Evolutionary conservation across 129 eudicot species (phyloP).

Genomic region (Ambrosia trifida): DNA sequence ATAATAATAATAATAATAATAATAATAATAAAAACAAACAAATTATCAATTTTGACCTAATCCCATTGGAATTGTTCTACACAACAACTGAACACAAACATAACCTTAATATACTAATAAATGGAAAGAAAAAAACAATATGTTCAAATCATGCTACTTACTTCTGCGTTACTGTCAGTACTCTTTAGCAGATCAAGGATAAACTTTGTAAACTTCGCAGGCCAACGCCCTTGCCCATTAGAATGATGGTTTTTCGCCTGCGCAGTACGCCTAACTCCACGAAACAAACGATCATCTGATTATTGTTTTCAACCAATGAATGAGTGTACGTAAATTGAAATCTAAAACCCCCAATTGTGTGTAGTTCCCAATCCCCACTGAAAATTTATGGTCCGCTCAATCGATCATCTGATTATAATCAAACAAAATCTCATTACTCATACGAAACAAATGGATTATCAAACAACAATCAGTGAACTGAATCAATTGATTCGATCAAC

Average conservation of each 20-base stretch:
- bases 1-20: too few relatives aligned
- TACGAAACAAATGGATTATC: too few relatives aligned
- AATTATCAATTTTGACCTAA: slow-evolving; percentile 33
- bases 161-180: slow-evolving; percentile 66
- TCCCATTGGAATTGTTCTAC: not conserved
- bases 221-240: slow-evolving; percentile 71
- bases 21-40: not conserved
- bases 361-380: too few relatives aligned
- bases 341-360: too few relatives aligned
- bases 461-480: too few relatives aligned
- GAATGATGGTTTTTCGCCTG: slow-evolving; percentile 61
- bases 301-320: too few relatives aligned
- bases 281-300: slow-evolving; percentile 54
- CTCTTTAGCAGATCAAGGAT: slow-evolving; percentile 56
- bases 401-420: too few relatives aligned
- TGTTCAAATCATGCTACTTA: not conserved
- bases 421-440: too few relatives aligned
- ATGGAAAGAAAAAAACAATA: too few relatives aligned
- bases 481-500: too few relatives aligned
- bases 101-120: not conserved
- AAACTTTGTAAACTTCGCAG: slow-evolving; percentile 52
- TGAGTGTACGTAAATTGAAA: too few relatives aligned
- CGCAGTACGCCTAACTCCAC: slow-evolving; percentile 61
- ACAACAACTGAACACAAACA: not conserved
- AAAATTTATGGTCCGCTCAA: too few relatives aligned